A percentile compares a stretch with the other conserved stretches of the same genome.
These are phyloP conservation scores for Mollisia scopiformis DNA, from an alignment of 2,329 filamentous ascomycete species.

Conservation along the genomic window DNA sequence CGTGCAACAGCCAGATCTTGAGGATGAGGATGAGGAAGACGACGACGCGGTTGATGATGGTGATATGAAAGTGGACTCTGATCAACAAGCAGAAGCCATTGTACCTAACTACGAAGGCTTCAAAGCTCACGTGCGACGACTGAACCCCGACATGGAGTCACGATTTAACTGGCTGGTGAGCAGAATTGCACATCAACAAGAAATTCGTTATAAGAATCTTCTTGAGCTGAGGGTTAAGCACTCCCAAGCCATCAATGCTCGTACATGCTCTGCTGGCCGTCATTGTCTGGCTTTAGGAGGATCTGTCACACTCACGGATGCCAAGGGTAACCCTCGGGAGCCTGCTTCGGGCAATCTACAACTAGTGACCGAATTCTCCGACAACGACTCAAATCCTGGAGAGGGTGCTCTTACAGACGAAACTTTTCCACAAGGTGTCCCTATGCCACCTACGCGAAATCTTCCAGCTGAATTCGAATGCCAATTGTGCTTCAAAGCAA, in stretches of 20 bases:
- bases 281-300: conserved; percentile 72
- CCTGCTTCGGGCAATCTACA: conserved; percentile 57
- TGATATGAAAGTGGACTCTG: conserved; percentile 63
- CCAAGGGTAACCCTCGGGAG: conserved; percentile 60
- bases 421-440: conserved; percentile 80
- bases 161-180: conserved; percentile 69
- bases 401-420: conserved; percentile 73
- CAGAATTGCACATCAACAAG: conserved; percentile 79
- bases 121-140: conserved; percentile 68
- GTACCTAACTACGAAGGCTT: conserved; percentile 78
- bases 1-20: conserved; percentile 33
- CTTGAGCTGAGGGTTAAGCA: conserved; percentile 74
- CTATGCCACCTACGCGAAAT: conserved; percentile 74
- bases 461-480: conserved; percentile 91
- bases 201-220: conserved; percentile 74
- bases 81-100: conserved; percentile 66
- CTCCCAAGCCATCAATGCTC: conserved; percentile 56
- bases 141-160: conserved; percentile 74
- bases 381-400: conserved; percentile 62
- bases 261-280: conserved; percentile 61
- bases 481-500: conserved; percentile 81
- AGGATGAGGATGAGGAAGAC: conserved; percentile 61
- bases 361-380: conserved; percentile 58
- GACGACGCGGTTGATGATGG: conserved; percentile 65
- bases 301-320: conserved; percentile 62